A percentile compares a stretch with the other conserved stretches of the same genome.
Conservation (phyloP, 2,329 filamentous ascomycete genomes). For the Talaromyces sp. region DNA sequence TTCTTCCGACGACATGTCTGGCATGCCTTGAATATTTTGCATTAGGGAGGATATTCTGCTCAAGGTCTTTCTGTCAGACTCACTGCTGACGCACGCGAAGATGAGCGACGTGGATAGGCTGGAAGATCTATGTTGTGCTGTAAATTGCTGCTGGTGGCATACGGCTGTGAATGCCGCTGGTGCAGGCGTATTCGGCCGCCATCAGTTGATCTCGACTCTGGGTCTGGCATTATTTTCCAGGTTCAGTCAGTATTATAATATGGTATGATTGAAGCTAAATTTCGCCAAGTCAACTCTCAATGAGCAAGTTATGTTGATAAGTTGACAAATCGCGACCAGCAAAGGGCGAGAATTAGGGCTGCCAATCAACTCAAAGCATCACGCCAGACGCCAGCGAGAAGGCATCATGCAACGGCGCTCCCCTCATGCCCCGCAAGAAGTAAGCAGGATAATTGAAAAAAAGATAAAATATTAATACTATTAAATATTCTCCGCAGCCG, state of each 20-base stretch:
- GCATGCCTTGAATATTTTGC: background rate
- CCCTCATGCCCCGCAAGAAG: background rate
- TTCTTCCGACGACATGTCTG: constrained; percentile 2
- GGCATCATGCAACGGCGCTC: background rate
- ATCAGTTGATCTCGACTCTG: constrained; percentile 1
- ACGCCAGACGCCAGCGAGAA: background rate
- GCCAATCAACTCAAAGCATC: background rate
- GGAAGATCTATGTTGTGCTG: background rate
- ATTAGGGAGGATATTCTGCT: background rate
- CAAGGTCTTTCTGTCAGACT: background rate
- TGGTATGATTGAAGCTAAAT: background rate
- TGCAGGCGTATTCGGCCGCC: background rate
- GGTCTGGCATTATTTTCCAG: background rate
- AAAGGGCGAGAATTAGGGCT: too few species aligned
- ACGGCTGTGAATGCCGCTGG: background rate
- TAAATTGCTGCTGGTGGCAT: background rate
- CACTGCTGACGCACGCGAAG: background rate
- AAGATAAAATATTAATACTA: background rate
- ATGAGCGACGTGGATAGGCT: background rate
- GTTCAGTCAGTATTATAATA: too few species aligned
- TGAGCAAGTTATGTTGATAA: too few species aligned
- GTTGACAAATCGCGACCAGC: too few species aligned
- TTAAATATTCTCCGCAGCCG: background rate
- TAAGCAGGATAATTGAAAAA: background rate
- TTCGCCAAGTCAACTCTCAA: too few species aligned